Base-by-base conservation (phyloP, 768 basidiomycete genomes). In the Lentinula sp. region DNA sequence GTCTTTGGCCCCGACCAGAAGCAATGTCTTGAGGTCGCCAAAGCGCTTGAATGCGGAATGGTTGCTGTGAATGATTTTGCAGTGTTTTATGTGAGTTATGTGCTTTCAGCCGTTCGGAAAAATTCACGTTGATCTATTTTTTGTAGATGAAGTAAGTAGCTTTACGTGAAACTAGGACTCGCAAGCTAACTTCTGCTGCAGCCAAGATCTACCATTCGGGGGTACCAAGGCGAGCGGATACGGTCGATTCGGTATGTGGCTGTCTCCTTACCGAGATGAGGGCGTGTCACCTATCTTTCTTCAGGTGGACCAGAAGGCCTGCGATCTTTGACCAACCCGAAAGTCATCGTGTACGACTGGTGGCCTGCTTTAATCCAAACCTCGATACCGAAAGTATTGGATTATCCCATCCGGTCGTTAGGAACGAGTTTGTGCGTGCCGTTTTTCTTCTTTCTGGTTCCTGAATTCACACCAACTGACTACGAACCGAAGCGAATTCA, bases 11-110 rank as follows among this genome's bases (percentile, higher is more conserved):
- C 88, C 9, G 85, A 91, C 69, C 88, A 89, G 70, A 80, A 82
- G 43, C 76, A 89, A 46, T 94, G 93, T 68, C 65, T 92, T 57
- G 77, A 87, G 52, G 88, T 98, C 21, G 95, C 95, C 32, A 85
- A 86, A 65, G 76, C 78, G 52, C 76, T 99, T 55, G 86, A 96
- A 57, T 95, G 93, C 67, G 96, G 96, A 50, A 98, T 99, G 97
- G 96, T 98, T 3, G 88, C 95, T 18, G 80, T 97, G 63, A 98
- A 98, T 67, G 97, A 98, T 75, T 97, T 93, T 69, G 94, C 84
- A 11, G 88, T 89, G 7, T 93, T 87, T 75, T 93, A 94, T 69
- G 86, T 91, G 68, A 77, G 86, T 78, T 8, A 35, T 15, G 11
- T 13, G 28, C 28, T 21, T 8, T 34, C 7, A 5, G 8, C 34